Base-by-base conservation (phyloP, 148 eudicot species). In the Vaccinium corymbosum region DNA sequence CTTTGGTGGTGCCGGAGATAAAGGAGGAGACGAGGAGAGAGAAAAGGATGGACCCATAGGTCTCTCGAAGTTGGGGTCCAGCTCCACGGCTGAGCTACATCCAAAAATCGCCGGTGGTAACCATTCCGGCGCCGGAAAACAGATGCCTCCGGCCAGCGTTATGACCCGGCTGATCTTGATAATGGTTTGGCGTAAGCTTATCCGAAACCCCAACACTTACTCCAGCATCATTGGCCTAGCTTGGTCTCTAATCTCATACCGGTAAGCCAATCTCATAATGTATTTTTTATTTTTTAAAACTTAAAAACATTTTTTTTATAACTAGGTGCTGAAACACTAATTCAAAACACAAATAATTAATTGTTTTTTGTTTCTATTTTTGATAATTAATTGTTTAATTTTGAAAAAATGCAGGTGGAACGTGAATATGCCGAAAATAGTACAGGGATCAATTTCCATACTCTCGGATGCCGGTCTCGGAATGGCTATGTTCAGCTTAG, bases 401-500 rank as follows among this genome's bases (percentile, higher is more conserved):
- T 38, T 83, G 27, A 29, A 4, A 32, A 81, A 25, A 80, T 88
- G 89, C 89, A 95, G 98, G 91, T 95, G 93, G 94, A 84, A 94
- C 90, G 94, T 95, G 90, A 77, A 76, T 22, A 94, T 95, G 98
- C 98, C 98, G 1, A 86, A 79, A 88, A 91, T 95, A 81, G 25
- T 95, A 68, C 85, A 82, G 81, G 66, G 84, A 17, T 95, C 97
- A 9, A 95, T 95, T 48, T 87, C 92, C 2, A 95, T 95, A 76
- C 90, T 95, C 35, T 95, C 98, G 1, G 94, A 95, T 88, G 98
- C 97, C 81, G 97, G 98, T 1, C 97, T 95, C 61, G 98, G 98
- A 79, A 94, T 95, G 98, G 97, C 98, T 80, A 95, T 95, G 98
- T 94, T 94, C 85, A 95, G 98, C 85, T 89, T 95, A 85, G 98